Evolutionary conservation across 2,329 filamentous ascomycete genomes (phyloP), one percentile per base, ranked within the genome.

Genomic region (Stagonosporopsis vannaccii): DNA sequence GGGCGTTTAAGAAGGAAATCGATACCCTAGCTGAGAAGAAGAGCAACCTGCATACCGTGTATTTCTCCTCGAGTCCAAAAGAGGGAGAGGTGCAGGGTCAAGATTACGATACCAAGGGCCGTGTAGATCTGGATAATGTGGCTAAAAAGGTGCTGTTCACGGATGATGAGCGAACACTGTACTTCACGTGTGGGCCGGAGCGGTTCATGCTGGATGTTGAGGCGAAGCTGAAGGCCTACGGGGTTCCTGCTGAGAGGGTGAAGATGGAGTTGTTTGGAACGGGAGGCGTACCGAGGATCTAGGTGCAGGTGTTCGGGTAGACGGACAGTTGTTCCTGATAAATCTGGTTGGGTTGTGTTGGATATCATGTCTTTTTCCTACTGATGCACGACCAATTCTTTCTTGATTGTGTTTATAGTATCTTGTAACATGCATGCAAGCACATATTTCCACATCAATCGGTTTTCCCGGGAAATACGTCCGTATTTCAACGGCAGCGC

Each of bases 181-280:
- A 92, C 73, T 92, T 85, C 65, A 77, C 91, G 49, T 93, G 90
- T 68, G 90, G 90, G 0, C 90, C 90, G 0, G 80, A 82, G 57
- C 70, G 73, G 7, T 93, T 92, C 79, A 93, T 93, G 90, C 66
- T 81, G 9, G 83, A 85, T 33, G 77, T 84, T 20, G 78, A 84
- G 61, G 73, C 75, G 7, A 81, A 78, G 62, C 77, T 92, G 53
- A 75, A 81, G 63, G 76, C 67, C 2, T 74, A 79, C 51, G 88
- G 87, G 0, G 87, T 92, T 1, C 74, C 78, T 1, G 73, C 75
- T n/a, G 80, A 81, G 26, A 83, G 85, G 62, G 81, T 90, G 51
- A 83, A 87, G 66, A 80, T 90, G 62, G 90, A 92, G 75, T 73
- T 90, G 26, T 91, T 90, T 51, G 74, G 76, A 6, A 76, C 74